A percentile compares a stretch with the other conserved stretches of the same genome.
phyloP scores from a whole-genome alignment of 805 yeast genomes.

The Candida anglica region DNA sequence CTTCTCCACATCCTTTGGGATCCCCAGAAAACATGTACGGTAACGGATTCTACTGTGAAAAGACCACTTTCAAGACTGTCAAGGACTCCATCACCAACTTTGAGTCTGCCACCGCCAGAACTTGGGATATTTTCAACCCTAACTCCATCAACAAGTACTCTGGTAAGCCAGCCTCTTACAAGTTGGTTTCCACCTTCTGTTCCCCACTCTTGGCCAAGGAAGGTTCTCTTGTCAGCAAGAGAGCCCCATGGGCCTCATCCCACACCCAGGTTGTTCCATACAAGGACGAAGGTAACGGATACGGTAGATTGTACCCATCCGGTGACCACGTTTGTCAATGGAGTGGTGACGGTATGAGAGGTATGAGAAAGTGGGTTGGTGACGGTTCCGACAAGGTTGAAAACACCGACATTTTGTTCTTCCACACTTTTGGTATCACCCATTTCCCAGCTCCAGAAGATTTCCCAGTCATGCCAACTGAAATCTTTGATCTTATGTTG shows the following conservation, averaged over 20 bases:
- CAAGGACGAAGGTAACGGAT: slow-evolving; percentile 46
- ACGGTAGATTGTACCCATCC: slow-evolving; percentile 71
- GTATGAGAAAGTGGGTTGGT: slow-evolving; percentile 67
- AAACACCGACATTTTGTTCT: slow-evolving; percentile 67
- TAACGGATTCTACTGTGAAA: slow-evolving; percentile 66
- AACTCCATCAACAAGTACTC: slow-evolving; percentile 62
- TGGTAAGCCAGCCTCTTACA: slow-evolving; percentile 72
- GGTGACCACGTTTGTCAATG: slow-evolving; percentile 76
- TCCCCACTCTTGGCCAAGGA: slow-evolving; percentile 71
- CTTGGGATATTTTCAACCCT: slow-evolving; percentile 80
- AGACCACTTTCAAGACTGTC: slow-evolving; percentile 65
- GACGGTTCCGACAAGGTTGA: slow-evolving; percentile 56
- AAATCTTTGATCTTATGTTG: slow-evolving; percentile 68
- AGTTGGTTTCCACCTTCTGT: slow-evolving; percentile 70
- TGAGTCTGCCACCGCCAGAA: slow-evolving; percentile 60
- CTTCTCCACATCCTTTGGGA: slow-evolving; percentile 59
- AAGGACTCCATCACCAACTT: slow-evolving; percentile 61
- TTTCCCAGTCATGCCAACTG: slow-evolving; percentile 88
- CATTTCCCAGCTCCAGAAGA: slow-evolving; percentile 90
- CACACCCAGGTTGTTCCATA: slow-evolving; percentile 69
- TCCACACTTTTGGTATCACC: slow-evolving; percentile 81
- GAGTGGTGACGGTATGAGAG: slow-evolving; percentile 64
- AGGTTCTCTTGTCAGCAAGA: slow-evolving; percentile 70
- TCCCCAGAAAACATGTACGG: slow-evolving; percentile 73
- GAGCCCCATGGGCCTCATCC: slow-evolving; percentile 79